Base-by-base conservation (phyloP, 441 rosid genomes). In the Flueggea neowawraea region DNA sequence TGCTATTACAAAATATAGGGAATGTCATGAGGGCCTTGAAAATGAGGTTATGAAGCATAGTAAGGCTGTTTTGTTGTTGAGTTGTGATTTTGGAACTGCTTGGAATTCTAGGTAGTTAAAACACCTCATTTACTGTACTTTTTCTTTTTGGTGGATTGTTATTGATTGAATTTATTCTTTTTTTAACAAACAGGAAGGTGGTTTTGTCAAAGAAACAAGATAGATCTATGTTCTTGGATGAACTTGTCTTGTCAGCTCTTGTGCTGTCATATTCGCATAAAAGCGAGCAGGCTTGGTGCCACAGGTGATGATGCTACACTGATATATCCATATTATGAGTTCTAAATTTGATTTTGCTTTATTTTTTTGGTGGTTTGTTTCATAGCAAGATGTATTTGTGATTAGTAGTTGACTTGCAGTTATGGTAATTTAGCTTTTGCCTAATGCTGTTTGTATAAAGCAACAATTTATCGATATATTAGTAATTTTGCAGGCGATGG, bases 261-360 rank as follows among this genome's bases (percentile, higher is more conserved):
- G 72, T 95, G 67, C 91, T 91, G 65, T 95, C 97, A 7, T 72
- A 72, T 83, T 82, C 82, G 69, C 96, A 94, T 22, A 95, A 91
- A 82, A 89, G 99, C 54, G 97, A 95, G 55, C 84, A 83, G 62
- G 92, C 97, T 62, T 95, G 99, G 99, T 80, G 94, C 74, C 97
- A 91, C 41, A 89, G 96, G 96, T 91, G 67, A 58, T 14, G 22
- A 58, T 14, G 22, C 12, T 6, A 16, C 41, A 47, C 57, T 22
- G 45, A 39, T 17, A 31, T 36, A 36, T 36, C 6, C 9, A 36
- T 36, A 36, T 36, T 36, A 5, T 36, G 41, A 36, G 41, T 5
- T 36, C 41, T 36, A 36, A 1, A 36, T 36, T 1, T 36, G 41
- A 36, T 17, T 31, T 64, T 33, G n/a, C 50, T 47, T 47, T 4